Conservation (phyloP, 129 eudicot genomes). For the Chrysanthemum makinoi region DNA sequence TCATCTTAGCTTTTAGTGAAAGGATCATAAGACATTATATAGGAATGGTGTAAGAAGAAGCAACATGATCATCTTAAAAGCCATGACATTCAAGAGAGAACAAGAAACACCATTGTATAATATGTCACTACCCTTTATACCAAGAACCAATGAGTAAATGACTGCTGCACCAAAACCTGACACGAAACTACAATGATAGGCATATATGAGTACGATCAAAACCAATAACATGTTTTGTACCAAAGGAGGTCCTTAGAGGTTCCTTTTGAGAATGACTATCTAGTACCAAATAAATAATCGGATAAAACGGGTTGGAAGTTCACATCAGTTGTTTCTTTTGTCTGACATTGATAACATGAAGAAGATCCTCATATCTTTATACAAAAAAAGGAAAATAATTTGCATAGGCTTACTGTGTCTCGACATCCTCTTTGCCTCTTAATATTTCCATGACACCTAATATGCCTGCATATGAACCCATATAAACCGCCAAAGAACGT, state of each 20-base stretch:
- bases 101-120: not conserved
- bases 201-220: not conserved
- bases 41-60: not conserved
- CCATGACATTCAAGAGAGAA: not conserved
- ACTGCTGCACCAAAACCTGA: conserved; percentile 3
- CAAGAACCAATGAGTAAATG: not conserved
- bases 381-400: not conserved
- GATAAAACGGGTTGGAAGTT: not conserved
- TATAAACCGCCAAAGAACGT: not conserved
- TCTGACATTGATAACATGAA: not conserved
- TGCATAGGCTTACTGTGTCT: conserved; percentile 4
- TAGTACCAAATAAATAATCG: not conserved
- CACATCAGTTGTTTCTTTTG: not conserved
- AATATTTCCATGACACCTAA: not conserved
- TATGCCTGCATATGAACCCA: not conserved
- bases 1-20: not conserved
- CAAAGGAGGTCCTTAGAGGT: not conserved
- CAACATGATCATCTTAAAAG: not conserved
- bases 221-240: not conserved
- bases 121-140: not conserved
- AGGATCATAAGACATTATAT: not conserved
- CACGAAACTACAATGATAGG: not conserved
- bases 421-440: not conserved
- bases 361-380: not conserved
- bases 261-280: not conserved